phyloP scores from a whole-genome alignment of 129 eudicot genomes.

The Flaveria trinervia region DNA sequence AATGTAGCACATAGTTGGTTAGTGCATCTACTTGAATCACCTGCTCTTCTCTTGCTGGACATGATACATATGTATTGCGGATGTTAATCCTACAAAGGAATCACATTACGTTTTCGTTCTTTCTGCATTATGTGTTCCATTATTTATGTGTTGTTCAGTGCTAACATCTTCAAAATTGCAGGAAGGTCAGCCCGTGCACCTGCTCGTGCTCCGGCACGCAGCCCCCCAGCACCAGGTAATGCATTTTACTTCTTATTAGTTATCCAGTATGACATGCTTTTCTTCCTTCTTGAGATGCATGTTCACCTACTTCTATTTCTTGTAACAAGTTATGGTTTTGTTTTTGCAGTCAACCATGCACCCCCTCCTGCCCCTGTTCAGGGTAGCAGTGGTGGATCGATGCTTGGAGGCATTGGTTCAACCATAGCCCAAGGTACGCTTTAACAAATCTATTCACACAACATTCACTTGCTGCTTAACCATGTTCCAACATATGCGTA shows the following conservation, averaged over 20 bases:
- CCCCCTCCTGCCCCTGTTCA: conserved; percentile 93
- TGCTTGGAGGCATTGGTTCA: conserved; percentile 77
- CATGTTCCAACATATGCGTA: neutral
- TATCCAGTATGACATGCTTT: neutral
- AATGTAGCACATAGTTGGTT: too few species aligned
- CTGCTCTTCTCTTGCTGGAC: too few species aligned
- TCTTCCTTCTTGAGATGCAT: neutral
- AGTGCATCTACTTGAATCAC: too few species aligned
- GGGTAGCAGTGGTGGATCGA: conserved; percentile 73
- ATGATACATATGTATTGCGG: too few species aligned
- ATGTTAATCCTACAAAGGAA: too few species aligned
- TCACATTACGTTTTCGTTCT: too few species aligned
- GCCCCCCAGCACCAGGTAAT: conserved; percentile 67
- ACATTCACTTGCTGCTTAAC: neutral
- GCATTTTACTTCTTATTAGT: neutral
- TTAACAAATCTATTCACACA: neutral
- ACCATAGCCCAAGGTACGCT: conserved; percentile 82
- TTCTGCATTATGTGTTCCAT: too few species aligned
- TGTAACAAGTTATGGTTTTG: neutral
- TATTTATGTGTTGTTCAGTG: too few species aligned
- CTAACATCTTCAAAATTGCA: too few species aligned
- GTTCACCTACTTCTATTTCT: neutral
- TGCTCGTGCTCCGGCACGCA: conserved; percentile 65
- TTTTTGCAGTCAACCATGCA: conserved; percentile 56
- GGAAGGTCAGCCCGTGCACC: conserved; percentile 97